Percentiles rank a stretch among this genome's conserved stretches.
These are phyloP conservation scores for Aspergillus transmontanensis DNA, from an alignment of 2,329 filamentous ascomycete genomes.

Conservation along the genomic window DNA sequence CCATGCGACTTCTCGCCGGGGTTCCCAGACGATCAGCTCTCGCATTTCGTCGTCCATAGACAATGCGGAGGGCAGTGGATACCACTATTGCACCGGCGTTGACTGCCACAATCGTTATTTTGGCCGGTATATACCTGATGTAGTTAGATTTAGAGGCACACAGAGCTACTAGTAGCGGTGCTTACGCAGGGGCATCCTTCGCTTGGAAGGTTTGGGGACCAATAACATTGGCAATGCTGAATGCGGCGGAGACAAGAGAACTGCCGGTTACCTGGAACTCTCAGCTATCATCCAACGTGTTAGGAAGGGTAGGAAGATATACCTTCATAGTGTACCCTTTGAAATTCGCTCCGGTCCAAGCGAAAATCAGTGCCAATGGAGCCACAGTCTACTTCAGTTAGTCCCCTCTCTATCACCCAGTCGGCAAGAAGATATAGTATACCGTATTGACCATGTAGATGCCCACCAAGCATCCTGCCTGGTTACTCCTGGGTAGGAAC, in stretches of 20 bases:
- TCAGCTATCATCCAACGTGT: neutral
- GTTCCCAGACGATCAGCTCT: slow-evolving; percentile 22
- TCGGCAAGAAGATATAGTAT: neutral
- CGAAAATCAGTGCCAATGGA: slow-evolving; percentile 44
- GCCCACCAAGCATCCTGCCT: slow-evolving; percentile 44
- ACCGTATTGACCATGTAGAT: slow-evolving; percentile 43
- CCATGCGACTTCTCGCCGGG: slow-evolving; percentile 25
- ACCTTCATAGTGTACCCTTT: slow-evolving; percentile 50
- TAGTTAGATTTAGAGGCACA: slow-evolving; percentile 7
- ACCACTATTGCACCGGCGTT: slow-evolving; percentile 32
- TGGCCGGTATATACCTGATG: slow-evolving; percentile 34
- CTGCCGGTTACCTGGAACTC: slow-evolving; percentile 46
- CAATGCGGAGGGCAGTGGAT: slow-evolving; percentile 24
- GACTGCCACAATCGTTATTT: slow-evolving; percentile 42
- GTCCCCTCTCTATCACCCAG: slow-evolving; percentile 25
- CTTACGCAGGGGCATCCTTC: slow-evolving; percentile 44
- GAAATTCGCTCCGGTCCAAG: slow-evolving; percentile 50
- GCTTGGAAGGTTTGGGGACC: slow-evolving; percentile 48
- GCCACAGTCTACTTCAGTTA: slow-evolving; percentile 37
- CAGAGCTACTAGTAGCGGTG: neutral
- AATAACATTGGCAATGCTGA: slow-evolving; percentile 41
- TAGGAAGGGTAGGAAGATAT: neutral
- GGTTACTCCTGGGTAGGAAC: slow-evolving; percentile 39
- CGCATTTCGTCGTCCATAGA: slow-evolving; percentile 32
- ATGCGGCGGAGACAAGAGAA: slow-evolving; percentile 47